These are phyloP conservation scores for Flaveria robusta DNA, from an alignment of 129 eudicot species.

Conservation along the genomic window DNA sequence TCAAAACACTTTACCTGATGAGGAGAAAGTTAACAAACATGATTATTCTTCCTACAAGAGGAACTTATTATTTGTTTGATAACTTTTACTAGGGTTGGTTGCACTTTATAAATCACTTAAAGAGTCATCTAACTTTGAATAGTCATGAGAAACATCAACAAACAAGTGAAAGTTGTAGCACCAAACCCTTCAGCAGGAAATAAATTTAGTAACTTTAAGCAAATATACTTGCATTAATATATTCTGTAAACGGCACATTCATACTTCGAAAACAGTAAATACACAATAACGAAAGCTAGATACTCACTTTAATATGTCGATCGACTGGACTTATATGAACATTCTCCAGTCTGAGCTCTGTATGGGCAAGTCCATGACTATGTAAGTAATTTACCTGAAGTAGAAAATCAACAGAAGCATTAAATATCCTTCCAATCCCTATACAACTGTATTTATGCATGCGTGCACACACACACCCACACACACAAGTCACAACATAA, in stretches of 20 bases:
- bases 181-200: background rate
- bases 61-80: background rate
- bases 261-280: background rate
- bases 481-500: slow-evolving; percentile 4
- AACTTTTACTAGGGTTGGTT: background rate
- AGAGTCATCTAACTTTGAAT: too few species aligned
- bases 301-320: slow-evolving; percentile 89
- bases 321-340: slow-evolving; percentile 93
- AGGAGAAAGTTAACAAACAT: background rate
- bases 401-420: slow-evolving; percentile 20
- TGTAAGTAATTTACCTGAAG: slow-evolving; percentile 92
- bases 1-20: background rate
- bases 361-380: slow-evolving; percentile 99
- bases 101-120: background rate
- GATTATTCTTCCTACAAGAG: background rate
- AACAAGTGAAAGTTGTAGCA: background rate
- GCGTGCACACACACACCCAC: background rate
- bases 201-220: background rate
- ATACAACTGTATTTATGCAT: background rate
- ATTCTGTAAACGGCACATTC: background rate
- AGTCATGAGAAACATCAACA: background rate
- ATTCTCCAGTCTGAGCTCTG: slow-evolving; percentile 92
- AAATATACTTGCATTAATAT: too few species aligned
- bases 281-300: slow-evolving; percentile 5
- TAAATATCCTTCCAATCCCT: slow-evolving; percentile 4